Percentiles rank a stretch among this genome's conserved stretches.
Conservation (phyloP, 2,329 filamentous ascomycete species). For the Alternaria novae-zelandiae region DNA sequence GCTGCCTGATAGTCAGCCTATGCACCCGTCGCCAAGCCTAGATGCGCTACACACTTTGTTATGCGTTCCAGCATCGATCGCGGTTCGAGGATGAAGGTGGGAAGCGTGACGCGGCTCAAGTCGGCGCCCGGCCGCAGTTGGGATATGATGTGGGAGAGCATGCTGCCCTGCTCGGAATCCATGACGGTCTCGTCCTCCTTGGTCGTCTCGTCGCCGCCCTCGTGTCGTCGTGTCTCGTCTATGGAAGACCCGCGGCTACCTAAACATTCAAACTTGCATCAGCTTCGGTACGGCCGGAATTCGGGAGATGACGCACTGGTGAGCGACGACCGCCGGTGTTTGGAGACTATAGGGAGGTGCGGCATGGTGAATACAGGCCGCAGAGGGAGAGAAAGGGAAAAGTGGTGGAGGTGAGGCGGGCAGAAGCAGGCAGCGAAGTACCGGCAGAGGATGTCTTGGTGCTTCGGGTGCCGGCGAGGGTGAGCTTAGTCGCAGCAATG, state of each 20-base stretch:
- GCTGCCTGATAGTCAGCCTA: conserved; percentile 57
- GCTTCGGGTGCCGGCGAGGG: conserved; percentile 19
- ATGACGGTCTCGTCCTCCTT: conserved; percentile 77
- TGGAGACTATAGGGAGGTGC: conserved; percentile 31
- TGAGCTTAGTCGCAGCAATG: conserved; percentile 30
- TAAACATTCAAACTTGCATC: conserved; percentile 21
- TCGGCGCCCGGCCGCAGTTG: conserved; percentile 95
- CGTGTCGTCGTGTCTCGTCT: conserved; percentile 45
- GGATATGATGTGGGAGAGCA: conserved; percentile 95
- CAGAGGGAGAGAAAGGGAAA: not conserved
- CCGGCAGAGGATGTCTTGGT: conserved; percentile 20
- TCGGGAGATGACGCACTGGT: conserved; percentile 35
- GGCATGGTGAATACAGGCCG: conserved; percentile 44
- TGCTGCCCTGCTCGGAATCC: conserved; percentile 92
- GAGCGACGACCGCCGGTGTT: conserved; percentile 33
- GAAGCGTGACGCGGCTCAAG: conserved; percentile 89
- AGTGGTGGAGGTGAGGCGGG: not conserved
- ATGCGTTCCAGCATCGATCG: conserved; percentile 98
- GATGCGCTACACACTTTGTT: conserved; percentile 79
- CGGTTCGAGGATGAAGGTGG: conserved; percentile 97
- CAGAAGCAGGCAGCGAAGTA: conserved; percentile 13
- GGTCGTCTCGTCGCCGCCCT: conserved; percentile 48
- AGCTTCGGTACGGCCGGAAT: conserved; percentile 22
- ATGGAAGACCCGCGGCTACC: conserved; percentile 52
- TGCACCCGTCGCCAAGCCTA: too few relatives aligned